Evolutionary conservation across 768 basidiomycete species (phyloP).

Genomic region (Saitozyma podzolica): DNA sequence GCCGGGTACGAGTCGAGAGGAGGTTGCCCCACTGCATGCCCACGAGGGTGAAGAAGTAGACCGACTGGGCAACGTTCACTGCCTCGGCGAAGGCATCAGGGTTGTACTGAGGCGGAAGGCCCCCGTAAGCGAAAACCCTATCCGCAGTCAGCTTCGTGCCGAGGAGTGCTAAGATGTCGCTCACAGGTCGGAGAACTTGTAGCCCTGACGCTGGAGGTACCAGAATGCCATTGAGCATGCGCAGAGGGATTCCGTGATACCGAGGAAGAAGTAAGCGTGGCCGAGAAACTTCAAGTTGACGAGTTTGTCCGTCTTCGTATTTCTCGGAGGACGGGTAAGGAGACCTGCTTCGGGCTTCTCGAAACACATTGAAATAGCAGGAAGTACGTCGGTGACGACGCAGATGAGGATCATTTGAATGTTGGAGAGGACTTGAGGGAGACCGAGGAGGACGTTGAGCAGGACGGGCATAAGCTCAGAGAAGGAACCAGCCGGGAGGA

Average conservation of each 20-base stretch:
- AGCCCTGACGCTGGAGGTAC: constrained; percentile 55
- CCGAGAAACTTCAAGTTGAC: constrained; percentile 59
- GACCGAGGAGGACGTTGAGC: constrained; percentile 61
- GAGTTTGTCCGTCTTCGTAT: constrained; percentile 62
- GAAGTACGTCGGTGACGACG: constrained; percentile 62
- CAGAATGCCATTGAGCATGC: constrained; percentile 60
- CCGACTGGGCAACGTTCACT: constrained; percentile 59
- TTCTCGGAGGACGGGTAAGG: constrained; percentile 60
- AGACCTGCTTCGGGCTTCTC: constrained; percentile 67
- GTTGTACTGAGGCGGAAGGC: constrained; percentile 55
- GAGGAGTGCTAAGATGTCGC: not conserved
- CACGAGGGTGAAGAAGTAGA: constrained; percentile 57
- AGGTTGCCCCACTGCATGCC: constrained; percentile 67
- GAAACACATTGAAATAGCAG: constrained; percentile 61
- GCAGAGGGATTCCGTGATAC: constrained; percentile 57
- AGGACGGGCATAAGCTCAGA: constrained; percentile 66
- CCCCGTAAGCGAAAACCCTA: constrained; percentile 54
- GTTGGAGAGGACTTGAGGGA: constrained; percentile 62
- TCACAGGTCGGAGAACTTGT: constrained; percentile 38
- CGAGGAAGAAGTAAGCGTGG: constrained; percentile 65
- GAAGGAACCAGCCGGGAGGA: constrained; percentile 56
- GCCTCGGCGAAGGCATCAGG: constrained; percentile 49
- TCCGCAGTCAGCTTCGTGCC: not conserved
- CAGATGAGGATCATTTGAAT: constrained; percentile 62
- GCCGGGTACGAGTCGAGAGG: constrained; percentile 61